A percentile compares a stretch with the other conserved stretches of the same genome.
These are phyloP conservation scores for Saccharum spontaneum DNA, from an alignment of 176 grass and related monocot species.

Conservation along the genomic window DNA sequence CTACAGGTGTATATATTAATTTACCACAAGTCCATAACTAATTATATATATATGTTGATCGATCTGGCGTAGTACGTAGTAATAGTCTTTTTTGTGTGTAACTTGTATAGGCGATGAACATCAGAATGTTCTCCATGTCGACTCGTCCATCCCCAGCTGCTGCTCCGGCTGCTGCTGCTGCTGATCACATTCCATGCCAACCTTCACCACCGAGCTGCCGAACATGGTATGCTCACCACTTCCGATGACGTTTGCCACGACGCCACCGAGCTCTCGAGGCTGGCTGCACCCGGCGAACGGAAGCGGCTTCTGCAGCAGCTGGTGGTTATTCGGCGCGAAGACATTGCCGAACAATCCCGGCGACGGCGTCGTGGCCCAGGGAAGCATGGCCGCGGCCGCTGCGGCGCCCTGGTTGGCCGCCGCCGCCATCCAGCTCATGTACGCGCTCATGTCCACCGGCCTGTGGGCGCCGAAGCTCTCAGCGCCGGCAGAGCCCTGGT, in stretches of 20 bases:
- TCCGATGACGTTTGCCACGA: conserved; percentile 28
- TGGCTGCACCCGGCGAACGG: conserved; percentile 46
- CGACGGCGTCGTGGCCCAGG: conserved; percentile 38
- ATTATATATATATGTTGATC: background rate
- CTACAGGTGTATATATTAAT: background rate
- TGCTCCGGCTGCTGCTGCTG: conserved; percentile 28
- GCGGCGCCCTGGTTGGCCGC: conserved; percentile 47
- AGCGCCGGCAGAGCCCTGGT: conserved; percentile 1
- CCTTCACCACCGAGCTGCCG: conserved; percentile 35
- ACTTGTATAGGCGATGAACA: background rate
- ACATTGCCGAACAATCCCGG: conserved; percentile 38
- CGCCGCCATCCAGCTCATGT: conserved; percentile 68
- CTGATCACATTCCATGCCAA: conserved; percentile 50
- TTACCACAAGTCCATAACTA: background rate
- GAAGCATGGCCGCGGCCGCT: conserved; percentile 37
- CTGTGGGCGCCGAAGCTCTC: conserved; percentile 40
- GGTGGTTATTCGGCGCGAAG: conserved; percentile 48
- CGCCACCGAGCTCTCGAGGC: conserved; percentile 9
- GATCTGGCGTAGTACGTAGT: background rate
- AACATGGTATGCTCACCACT: conserved; percentile 35
- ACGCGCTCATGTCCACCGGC: conserved; percentile 55
- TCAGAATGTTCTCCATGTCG: conserved; percentile 68
- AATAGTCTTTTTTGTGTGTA: background rate
- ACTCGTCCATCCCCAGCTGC: conserved; percentile 49
- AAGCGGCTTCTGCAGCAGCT: conserved; percentile 42